Conservation (phyloP, 2,329 filamentous ascomycete genomes). For the Epichloe sp. region DNA sequence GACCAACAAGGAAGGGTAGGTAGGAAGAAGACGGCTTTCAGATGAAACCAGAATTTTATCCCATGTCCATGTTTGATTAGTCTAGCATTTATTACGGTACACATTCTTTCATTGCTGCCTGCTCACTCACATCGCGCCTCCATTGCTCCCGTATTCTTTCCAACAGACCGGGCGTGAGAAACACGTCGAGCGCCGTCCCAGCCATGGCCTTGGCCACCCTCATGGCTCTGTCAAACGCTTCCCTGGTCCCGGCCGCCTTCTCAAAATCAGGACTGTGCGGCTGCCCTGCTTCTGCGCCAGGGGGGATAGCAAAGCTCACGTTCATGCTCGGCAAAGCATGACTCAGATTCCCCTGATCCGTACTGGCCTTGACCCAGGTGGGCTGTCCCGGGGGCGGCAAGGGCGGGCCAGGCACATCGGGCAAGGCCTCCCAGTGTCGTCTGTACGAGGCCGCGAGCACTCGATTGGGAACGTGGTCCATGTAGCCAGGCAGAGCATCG, state of each 20-base stretch:
- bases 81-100: no score
- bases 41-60: no score
- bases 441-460: conserved; percentile 32
- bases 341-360: conserved; percentile 44
- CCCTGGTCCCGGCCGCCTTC: conserved; percentile 32
- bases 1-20: not conserved
- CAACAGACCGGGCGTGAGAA: conserved; percentile 28
- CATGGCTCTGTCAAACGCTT: conserved; percentile 28
- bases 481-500: conserved; percentile 27
- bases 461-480: conserved; percentile 41
- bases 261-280: conserved; percentile 43
- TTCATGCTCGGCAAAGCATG: conserved; percentile 43
- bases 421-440: conserved; percentile 21
- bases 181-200: conserved; percentile 33
- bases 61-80: no score
- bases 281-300: conserved; percentile 19
- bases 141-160: conserved; percentile 20
- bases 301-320: conserved; percentile 36
- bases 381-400: conserved; percentile 20
- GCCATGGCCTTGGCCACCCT: conserved; percentile 35
- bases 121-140: conserved; percentile 1
- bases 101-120: not conserved
- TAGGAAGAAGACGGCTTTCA: no score
- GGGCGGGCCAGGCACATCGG: conserved; percentile 22
- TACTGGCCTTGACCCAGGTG: conserved; percentile 28